A percentile compares a stretch with the other conserved stretches of the same genome.
phyloP scores from a whole-genome alignment of 192 early-diverging fungal genomes.

The Diversispora eburnea region DNA sequence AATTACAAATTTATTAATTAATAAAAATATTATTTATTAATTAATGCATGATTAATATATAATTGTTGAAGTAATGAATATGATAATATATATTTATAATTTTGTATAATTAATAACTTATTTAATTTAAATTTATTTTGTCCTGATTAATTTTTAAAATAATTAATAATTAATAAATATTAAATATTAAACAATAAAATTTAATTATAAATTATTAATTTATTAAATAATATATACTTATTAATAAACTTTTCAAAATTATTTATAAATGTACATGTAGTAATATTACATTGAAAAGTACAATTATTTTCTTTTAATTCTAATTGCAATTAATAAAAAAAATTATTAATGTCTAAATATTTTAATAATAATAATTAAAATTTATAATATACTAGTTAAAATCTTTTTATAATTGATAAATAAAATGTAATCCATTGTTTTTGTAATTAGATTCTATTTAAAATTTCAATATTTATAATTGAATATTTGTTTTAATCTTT shows the following conservation, averaged over 20 bases:
- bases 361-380: too few relatives aligned
- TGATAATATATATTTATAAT: too few relatives aligned
- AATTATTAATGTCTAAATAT: too few relatives aligned
- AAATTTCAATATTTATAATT: constrained; percentile 3
- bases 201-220: constrained; percentile 5
- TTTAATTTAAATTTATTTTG: too few relatives aligned
- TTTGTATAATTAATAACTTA: too few relatives aligned
- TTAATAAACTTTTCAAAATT: neutral
- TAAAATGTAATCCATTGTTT: neutral
- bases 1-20: too few relatives aligned
- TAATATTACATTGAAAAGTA: neutral
- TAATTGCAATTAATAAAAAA: neutral
- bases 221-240: neutral
- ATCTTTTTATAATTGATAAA: neutral
- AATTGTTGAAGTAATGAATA: too few relatives aligned
- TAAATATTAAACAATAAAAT: neutral
- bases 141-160: too few relatives aligned
- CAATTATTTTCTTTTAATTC: neutral
- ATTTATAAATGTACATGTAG: neutral
- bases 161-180: neutral
- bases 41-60: too few relatives aligned
- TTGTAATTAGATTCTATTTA: neutral
- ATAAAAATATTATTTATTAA: too few relatives aligned
- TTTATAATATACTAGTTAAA: too few relatives aligned
- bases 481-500: neutral